Evolutionary conservation across 2,329 filamentous ascomycete genomes (phyloP).

Genomic region (Cladorrhinum sp.): DNA sequence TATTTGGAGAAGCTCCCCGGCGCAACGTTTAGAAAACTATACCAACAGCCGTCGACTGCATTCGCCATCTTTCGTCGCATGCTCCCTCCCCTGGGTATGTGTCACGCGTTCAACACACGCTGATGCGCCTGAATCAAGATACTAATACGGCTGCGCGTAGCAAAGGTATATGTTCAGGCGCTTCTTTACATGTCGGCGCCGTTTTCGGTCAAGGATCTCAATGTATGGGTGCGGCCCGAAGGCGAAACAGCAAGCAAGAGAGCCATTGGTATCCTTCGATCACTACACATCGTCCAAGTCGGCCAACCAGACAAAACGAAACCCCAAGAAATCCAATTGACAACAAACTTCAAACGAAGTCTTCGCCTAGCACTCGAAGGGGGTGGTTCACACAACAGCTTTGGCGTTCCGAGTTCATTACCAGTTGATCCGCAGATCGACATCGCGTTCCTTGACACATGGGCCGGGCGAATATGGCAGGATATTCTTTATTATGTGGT

Average conservation of each 20-base stretch:
- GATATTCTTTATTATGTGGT: slow-evolving; percentile 95
- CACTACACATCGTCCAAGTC: slow-evolving; percentile 81
- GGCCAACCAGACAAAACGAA: slow-evolving; percentile 58
- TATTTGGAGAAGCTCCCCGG: slow-evolving; percentile 91
- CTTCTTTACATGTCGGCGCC: slow-evolving; percentile 87
- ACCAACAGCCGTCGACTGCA: slow-evolving; percentile 92
- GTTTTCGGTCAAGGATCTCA: slow-evolving; percentile 74
- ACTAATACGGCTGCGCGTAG: slow-evolving; percentile 42
- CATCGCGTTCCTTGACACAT: slow-evolving; percentile 73
- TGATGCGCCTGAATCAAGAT: background rate
- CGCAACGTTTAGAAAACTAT: slow-evolving; percentile 85
- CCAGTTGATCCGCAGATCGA: slow-evolving; percentile 62
- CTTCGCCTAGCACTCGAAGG: slow-evolving; percentile 85
- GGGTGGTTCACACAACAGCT: slow-evolving; percentile 79
- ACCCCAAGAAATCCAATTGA: slow-evolving; percentile 71
- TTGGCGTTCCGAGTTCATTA: slow-evolving; percentile 77
- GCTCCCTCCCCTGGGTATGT: slow-evolving; percentile 79
- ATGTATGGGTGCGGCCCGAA: slow-evolving; percentile 76
- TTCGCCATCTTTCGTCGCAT: slow-evolving; percentile 96
- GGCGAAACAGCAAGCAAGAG: slow-evolving; percentile 72
- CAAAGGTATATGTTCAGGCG: slow-evolving; percentile 94
- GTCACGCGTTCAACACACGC: background rate
- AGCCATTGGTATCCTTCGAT: slow-evolving; percentile 74
- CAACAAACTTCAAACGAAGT: slow-evolving; percentile 77
- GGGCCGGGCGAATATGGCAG: slow-evolving; percentile 89